Conservation (phyloP, 208 protist genomes). For the Trichomonas tenax region DNA sequence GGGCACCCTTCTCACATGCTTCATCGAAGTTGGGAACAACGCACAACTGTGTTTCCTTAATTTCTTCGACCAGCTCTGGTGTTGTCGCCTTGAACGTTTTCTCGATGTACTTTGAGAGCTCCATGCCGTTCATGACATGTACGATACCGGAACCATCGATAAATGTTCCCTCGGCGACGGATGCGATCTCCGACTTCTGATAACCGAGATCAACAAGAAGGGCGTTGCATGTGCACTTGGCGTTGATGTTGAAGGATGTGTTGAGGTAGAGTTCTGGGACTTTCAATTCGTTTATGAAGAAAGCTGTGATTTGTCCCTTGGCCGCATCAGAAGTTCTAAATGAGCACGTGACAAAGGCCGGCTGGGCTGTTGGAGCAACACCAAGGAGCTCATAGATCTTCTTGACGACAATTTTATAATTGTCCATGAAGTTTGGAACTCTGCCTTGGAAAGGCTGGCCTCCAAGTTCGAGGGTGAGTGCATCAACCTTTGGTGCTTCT, state of each 20-base stretch:
- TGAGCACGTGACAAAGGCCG: background rate
- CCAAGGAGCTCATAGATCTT: background rate
- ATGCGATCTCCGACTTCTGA: background rate
- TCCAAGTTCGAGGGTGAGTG: background rate
- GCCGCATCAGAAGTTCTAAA: background rate
- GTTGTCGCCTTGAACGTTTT: background rate
- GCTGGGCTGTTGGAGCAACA: background rate
- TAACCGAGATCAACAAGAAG: background rate
- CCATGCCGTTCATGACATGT: background rate
- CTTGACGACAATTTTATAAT: background rate
- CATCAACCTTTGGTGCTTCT: background rate
- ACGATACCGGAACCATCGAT: background rate
- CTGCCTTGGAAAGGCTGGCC: background rate
- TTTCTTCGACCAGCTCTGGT: background rate
- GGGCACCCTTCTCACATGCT: background rate
- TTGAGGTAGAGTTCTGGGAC: background rate
- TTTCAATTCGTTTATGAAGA: background rate
- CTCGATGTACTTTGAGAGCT: background rate
- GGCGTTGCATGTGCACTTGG: background rate
- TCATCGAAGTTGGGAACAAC: background rate
- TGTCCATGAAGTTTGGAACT: background rate
- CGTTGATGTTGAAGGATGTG: background rate
- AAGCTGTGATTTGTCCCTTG: background rate
- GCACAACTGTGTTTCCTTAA: background rate
- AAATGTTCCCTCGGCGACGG: background rate